Conservation (phyloP, 78 protist species). For the Ministeria vibrans region DNA sequence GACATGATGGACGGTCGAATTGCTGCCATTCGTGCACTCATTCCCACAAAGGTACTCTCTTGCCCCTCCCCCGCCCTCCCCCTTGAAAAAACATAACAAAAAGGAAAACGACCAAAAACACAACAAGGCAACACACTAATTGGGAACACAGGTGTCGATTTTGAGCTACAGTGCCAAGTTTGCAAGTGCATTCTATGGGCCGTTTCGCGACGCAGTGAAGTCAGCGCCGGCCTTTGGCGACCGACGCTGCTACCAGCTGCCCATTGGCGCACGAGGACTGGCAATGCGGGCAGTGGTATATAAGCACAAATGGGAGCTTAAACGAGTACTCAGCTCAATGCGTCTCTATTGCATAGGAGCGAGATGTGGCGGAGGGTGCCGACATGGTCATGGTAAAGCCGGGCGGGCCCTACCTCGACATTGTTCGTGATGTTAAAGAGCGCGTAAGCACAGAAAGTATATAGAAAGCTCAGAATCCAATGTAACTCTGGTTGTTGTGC, state of each 20-base stretch:
- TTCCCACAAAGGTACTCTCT: neutral
- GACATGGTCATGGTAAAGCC: slow-evolving; percentile 86
- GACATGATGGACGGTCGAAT: slow-evolving; percentile 91
- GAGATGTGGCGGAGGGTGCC: slow-evolving; percentile 75
- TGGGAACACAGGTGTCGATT: slow-evolving; percentile 39
- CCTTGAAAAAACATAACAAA: too few species aligned
- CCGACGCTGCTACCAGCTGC: slow-evolving; percentile 71
- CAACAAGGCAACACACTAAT: too few species aligned
- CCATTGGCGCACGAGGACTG: slow-evolving; percentile 61
- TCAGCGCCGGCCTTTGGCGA: slow-evolving; percentile 60
- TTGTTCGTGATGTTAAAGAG: slow-evolving; percentile 43
- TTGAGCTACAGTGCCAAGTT: slow-evolving; percentile 80
- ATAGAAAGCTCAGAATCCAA: neutral
- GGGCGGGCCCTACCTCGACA: slow-evolving; percentile 74
- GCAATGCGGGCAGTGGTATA: slow-evolving; percentile 48
- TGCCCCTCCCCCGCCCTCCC: neutral
- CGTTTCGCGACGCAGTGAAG: slow-evolving; percentile 60
- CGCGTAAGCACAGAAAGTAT: neutral
- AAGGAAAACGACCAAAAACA: too few species aligned
- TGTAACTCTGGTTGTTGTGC: too few species aligned
- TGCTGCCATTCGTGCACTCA: slow-evolving; percentile 32
- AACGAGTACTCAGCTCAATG: neutral
- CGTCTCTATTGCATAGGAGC: neutral
- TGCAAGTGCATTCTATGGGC: slow-evolving; percentile 82
- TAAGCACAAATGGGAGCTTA: neutral